These are phyloP conservation scores for Flaveria robusta DNA, from an alignment of 129 eudicot genomes.

Conservation along the genomic window DNA sequence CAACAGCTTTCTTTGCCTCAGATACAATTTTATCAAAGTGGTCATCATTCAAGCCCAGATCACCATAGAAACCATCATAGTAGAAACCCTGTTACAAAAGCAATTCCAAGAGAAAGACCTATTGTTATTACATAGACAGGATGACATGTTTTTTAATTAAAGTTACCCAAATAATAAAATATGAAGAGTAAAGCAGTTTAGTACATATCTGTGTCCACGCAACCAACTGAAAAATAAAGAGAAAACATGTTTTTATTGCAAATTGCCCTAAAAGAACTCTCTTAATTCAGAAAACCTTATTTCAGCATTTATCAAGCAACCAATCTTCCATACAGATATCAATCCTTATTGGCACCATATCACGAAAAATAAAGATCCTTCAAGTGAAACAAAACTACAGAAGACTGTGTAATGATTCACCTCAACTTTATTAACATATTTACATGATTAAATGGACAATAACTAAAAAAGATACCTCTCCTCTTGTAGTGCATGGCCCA, in stretches of 20 bases:
- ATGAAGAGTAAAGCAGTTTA: too few relatives aligned
- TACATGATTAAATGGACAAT: background rate
- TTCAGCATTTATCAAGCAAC: background rate
- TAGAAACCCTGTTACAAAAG: slow-evolving; percentile 75
- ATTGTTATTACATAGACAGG: background rate
- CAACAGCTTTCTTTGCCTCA: slow-evolving; percentile 77
- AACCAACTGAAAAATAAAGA: background rate
- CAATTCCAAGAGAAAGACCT: slow-evolving; percentile 1
- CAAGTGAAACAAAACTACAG: background rate
- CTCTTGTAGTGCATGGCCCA: slow-evolving; percentile 94
- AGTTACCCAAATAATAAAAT: too few relatives aligned
- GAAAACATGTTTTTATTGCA: background rate
- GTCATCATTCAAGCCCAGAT: slow-evolving; percentile 87
- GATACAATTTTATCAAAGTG: slow-evolving; percentile 78
- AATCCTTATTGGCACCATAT: slow-evolving; percentile 7
- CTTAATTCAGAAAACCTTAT: background rate
- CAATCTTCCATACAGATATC: slow-evolving; percentile 11
- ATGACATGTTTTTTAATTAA: background rate
- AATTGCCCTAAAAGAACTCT: background rate
- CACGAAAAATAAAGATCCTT: background rate
- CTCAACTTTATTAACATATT: background rate
- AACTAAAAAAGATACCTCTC: slow-evolving; percentile 59
- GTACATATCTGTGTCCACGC: background rate
- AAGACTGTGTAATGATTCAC: background rate
- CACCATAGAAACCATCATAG: slow-evolving; percentile 94